Percentiles rank a stretch among this genome's conserved stretches.
Evolutionary conservation across 2,329 filamentous ascomycete genomes (phyloP).

Genomic region (Diplodia corticola): DNA sequence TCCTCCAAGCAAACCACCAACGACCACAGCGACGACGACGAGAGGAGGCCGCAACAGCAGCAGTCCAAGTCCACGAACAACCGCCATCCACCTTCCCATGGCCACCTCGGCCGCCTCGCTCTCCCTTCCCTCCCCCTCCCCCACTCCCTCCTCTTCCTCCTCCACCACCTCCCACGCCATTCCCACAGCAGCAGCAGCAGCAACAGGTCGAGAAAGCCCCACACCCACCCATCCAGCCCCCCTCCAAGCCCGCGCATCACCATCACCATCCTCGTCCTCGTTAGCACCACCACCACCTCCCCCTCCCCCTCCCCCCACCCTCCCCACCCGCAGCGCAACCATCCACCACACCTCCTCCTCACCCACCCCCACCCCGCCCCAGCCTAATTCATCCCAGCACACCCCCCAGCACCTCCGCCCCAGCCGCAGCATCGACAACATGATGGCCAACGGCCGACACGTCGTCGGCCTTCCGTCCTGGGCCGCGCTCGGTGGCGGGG

Average conservation of each 20-base stretch:
- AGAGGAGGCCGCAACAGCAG: too few species aligned
- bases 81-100: neutral
- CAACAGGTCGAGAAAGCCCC: too few species aligned
- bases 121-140: neutral
- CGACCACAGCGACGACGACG: neutral
- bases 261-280: neutral
- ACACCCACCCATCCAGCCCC: neutral
- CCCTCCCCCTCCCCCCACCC: neutral
- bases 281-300: neutral
- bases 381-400: too few species aligned
- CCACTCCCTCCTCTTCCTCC: neutral
- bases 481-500: neutral
- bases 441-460: too few species aligned
- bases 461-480: conserved; percentile 14
- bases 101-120: neutral
- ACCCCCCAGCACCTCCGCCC: neutral
- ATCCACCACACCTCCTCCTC: neutral
- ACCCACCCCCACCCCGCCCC: neutral
- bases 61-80: too few species aligned
- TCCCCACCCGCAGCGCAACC: neutral
- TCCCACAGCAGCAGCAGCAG: neutral
- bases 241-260: neutral
- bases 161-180: neutral
- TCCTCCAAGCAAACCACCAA: neutral
- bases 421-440: neutral